phyloP scores from a whole-genome alignment of 805 yeast species.

The Vanderwaltozyma verrucispora region DNA sequence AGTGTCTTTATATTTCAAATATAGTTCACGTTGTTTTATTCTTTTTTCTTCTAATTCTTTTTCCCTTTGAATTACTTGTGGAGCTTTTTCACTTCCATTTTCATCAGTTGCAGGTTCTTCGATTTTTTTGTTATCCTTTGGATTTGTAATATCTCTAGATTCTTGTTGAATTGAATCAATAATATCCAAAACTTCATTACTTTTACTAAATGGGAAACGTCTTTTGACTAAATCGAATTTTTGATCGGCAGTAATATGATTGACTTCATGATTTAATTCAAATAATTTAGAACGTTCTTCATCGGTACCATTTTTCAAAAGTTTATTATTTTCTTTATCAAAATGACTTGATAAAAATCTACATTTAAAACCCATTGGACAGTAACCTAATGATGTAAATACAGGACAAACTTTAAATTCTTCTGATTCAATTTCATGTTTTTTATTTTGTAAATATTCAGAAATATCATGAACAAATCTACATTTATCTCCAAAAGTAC shows the following conservation, averaged over 20 bases:
- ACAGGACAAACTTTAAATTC: slow-evolving; percentile 58
- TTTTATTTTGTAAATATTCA: slow-evolving; percentile 54
- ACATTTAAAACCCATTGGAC: slow-evolving; percentile 90
- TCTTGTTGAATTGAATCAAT: slow-evolving; percentile 48
- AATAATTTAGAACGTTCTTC: slow-evolving; percentile 23
- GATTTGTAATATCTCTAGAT: slow-evolving; percentile 22
- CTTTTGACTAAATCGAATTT: slow-evolving; percentile 36
- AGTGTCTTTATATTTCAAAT: slow-evolving; percentile 52
- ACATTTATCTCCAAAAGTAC: slow-evolving; percentile 68
- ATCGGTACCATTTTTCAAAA: slow-evolving; percentile 31
- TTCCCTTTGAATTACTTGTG: slow-evolving; percentile 18
- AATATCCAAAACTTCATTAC: slow-evolving; percentile 50
- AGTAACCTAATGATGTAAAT: slow-evolving; percentile 66
- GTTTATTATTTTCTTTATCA: slow-evolving; percentile 32
- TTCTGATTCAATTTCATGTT: slow-evolving; percentile 56
- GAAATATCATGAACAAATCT: slow-evolving; percentile 66
- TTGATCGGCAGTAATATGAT: slow-evolving; percentile 40
- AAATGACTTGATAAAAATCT: slow-evolving; percentile 77
- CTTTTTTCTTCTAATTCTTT: slow-evolving; percentile 25
- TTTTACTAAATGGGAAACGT: slow-evolving; percentile 44
- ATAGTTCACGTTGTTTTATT: slow-evolving; percentile 24
- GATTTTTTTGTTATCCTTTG: slow-evolving; percentile 29
- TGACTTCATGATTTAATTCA: slow-evolving; percentile 46
- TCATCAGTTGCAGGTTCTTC: slow-evolving; percentile 16
- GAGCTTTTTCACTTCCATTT: slow-evolving; percentile 2